These are phyloP conservation scores for Xylogone sp. DNA, from an alignment of 2,329 filamentous ascomycete genomes.

Conservation along the genomic window DNA sequence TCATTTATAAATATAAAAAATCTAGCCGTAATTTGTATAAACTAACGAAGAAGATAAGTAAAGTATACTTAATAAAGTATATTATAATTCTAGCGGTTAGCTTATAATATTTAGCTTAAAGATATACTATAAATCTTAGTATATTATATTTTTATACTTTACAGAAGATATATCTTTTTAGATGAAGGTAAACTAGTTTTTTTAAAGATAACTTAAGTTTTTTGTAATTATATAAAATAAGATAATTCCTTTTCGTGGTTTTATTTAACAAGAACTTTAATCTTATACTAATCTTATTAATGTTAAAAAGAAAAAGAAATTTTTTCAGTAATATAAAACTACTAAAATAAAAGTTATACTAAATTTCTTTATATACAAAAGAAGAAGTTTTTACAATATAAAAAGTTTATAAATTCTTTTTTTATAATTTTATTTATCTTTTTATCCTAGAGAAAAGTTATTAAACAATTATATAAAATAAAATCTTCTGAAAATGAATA, in stretches of 20 bases:
- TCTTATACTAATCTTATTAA: slow-evolving; percentile 1
- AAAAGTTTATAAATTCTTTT: slow-evolving; percentile 5
- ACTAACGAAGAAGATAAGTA: background rate
- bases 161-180: slow-evolving; percentile 5
- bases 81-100: slow-evolving; percentile 4
- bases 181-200: background rate
- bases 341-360: slow-evolving; percentile 3
- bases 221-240: background rate
- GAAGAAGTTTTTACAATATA: background rate
- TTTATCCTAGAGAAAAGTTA: slow-evolving; percentile 4
- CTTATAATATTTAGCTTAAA: slow-evolving; percentile 3
- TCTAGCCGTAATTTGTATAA: background rate
- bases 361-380: slow-evolving; percentile 3
- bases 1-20: slow-evolving; percentile 2
- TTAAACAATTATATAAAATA: slow-evolving; percentile 1
- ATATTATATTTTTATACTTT: background rate
- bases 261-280: slow-evolving; percentile 5
- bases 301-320: slow-evolving; percentile 1
- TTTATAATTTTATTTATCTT: slow-evolving; percentile 6
- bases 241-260: slow-evolving; percentile 1
- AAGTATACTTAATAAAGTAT: slow-evolving; percentile 5
- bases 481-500: slow-evolving; percentile 1
- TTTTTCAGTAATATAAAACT: slow-evolving; percentile 3
- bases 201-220: background rate
- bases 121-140: slow-evolving; percentile 1